A percentile compares a stretch with the other conserved stretches of the same genome.
Conservation (phyloP, 2,329 filamentous ascomycete species). For the Teratosphaeria destructans region DNA sequence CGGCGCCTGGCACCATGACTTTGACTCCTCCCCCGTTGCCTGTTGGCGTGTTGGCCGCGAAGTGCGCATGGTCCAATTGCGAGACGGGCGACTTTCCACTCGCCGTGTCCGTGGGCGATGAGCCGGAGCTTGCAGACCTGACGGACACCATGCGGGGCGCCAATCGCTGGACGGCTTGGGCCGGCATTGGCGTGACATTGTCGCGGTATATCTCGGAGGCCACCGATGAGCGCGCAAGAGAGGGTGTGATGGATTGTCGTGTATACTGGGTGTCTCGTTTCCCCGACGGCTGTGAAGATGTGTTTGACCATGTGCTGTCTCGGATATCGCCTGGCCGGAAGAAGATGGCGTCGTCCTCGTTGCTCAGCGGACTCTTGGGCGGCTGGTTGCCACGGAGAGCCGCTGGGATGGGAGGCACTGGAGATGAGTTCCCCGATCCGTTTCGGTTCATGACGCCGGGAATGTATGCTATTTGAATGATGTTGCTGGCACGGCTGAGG, state of each 20-base stretch:
- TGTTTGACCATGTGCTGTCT: slow-evolving; percentile 79
- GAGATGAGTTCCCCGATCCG: slow-evolving; percentile 56
- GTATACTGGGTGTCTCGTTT: slow-evolving; percentile 28
- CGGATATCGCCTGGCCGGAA: slow-evolving; percentile 85
- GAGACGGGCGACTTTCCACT: slow-evolving; percentile 1
- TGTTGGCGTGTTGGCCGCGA: slow-evolving; percentile 1
- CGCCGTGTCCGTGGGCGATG: slow-evolving; percentile 5
- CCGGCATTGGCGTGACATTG: slow-evolving; percentile 69
- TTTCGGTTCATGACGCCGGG: slow-evolving; percentile 83
- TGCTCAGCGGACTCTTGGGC: slow-evolving; percentile 43
- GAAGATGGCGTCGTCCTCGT: slow-evolving; percentile 69
- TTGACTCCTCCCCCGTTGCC: slow-evolving; percentile 12
- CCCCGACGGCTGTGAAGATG: slow-evolving; percentile 42
- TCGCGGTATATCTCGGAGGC: slow-evolving; percentile 91
- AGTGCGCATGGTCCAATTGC: background rate
- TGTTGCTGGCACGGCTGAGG: slow-evolving; percentile 90
- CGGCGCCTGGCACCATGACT: slow-evolving; percentile 31
- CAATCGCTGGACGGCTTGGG: slow-evolving; percentile 75
- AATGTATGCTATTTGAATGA: slow-evolving; percentile 98
- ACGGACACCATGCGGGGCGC: slow-evolving; percentile 92
- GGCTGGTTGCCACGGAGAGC: slow-evolving; percentile 34
- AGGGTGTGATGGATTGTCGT: slow-evolving; percentile 40
- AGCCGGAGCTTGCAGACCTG: slow-evolving; percentile 36
- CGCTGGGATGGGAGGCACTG: slow-evolving; percentile 80
- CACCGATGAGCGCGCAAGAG: slow-evolving; percentile 48